These are phyloP conservation scores for Botrytis aclada DNA, from an alignment of 2,329 filamentous ascomycete species.

Conservation along the genomic window DNA sequence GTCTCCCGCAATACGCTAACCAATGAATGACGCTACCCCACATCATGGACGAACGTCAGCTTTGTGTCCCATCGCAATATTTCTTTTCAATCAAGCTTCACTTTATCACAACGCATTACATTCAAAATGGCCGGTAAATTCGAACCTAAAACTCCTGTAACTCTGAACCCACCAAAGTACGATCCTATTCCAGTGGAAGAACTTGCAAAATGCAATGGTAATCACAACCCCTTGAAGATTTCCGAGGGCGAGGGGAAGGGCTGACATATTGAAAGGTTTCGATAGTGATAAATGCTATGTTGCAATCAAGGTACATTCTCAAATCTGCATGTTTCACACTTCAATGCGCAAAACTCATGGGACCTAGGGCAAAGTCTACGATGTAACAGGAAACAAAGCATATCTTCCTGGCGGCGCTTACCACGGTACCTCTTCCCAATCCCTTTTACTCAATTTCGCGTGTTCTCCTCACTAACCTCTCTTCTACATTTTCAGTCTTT, in stretches of 20 bases:
- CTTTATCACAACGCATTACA: background rate
- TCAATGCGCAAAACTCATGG: background rate
- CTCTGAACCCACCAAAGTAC: conserved; percentile 79
- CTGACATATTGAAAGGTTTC: conserved; percentile 47
- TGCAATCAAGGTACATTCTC: conserved; percentile 58
- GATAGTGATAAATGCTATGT: conserved; percentile 65
- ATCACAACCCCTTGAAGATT: conserved; percentile 35
- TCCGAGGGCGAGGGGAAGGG: background rate
- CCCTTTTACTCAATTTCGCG: background rate
- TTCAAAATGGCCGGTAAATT: conserved; percentile 61
- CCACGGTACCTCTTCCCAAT: conserved; percentile 58
- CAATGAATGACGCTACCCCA: conserved; percentile 18
- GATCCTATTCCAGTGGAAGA: conserved; percentile 80
- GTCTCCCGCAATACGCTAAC: conserved; percentile 11
- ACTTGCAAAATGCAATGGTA: conserved; percentile 80
- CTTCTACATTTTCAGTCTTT: conserved; percentile 62
- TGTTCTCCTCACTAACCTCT: background rate
- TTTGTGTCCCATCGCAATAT: background rate
- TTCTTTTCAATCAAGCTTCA: background rate
- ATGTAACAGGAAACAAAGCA: conserved; percentile 84
- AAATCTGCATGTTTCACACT: background rate
- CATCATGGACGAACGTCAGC: conserved; percentile 10
- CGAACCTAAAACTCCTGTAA: conserved; percentile 72
- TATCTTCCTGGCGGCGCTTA: conserved; percentile 84
- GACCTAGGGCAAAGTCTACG: conserved; percentile 80